Base-by-base conservation (phyloP, 2,329 filamentous ascomycete species). In the Clonostachys byssicola region DNA sequence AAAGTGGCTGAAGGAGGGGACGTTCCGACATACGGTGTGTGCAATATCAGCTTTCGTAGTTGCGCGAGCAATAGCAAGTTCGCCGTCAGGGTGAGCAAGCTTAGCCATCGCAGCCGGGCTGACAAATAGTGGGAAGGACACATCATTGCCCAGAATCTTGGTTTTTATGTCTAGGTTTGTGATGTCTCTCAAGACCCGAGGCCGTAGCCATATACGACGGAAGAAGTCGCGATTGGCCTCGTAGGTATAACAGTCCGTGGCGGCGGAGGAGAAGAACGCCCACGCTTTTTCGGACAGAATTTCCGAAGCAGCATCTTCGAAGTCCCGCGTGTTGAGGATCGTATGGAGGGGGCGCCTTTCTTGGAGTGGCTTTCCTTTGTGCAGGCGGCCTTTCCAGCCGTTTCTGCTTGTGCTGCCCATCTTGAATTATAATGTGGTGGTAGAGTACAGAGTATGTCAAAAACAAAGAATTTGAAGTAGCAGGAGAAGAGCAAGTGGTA, bases 221-320 rank as follows among this genome's bases (percentile, higher is more conserved):
- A 81, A 83, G 52, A 71, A 66, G 0, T 68, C 65, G 34, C 67
- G 71, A 59, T 85, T 85, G 38, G 72, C 69, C 42, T 50, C 51
- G 40, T 81, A 78, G 44, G 82, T 77, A 56, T 71, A 72, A 30
- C 63, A 61, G 55, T 71, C 81, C 6, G 79, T 84, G 10, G 81
- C 76, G 4, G 81, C 81, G 17, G 78, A 83, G 20, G 78, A 82
- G 56, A 81, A 77, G 59, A 84, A 86, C 1, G 81, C 81, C 78
- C 78, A 84, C 14, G 81, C 77, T 56, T 85, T 85, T 13, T 72
- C 68, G 23, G 72, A 72, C 42, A 81, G 69, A 16, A 72, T 74
- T 20, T 65, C 63, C 9, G 72, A 70, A 7, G 81, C 81, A 1
- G 74, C 77, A 5, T 63, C 45, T 48, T 77, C 74, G 56, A 85